Conservation (phyloP, 805 yeast genomes). For the Metschnikowia rubicola region DNA sequence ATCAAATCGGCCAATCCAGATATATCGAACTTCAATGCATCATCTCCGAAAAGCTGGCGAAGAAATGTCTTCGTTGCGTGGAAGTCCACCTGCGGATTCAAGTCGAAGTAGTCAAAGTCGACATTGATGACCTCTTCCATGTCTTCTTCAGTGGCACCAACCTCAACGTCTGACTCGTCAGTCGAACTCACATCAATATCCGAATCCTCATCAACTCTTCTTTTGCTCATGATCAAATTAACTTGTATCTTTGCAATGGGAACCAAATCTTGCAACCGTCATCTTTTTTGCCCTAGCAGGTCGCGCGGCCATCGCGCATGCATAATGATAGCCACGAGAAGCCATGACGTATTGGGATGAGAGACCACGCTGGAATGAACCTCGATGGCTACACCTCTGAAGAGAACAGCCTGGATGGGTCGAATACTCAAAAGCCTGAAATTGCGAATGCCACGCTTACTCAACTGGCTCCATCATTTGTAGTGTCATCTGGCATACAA, state of each 20-base stretch:
- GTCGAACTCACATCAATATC: slow-evolving; percentile 71
- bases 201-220: slow-evolving; percentile 55
- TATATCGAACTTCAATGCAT: slow-evolving; percentile 55
- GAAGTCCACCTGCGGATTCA: slow-evolving; percentile 83
- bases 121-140: slow-evolving; percentile 70
- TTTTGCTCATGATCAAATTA: slow-evolving; percentile 41
- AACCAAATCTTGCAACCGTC: slow-evolving; percentile 7
- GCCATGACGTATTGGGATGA: too few species aligned
- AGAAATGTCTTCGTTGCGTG: slow-evolving; percentile 85
- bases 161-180: slow-evolving; percentile 35
- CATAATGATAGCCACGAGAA: background rate
- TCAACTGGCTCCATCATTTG: slow-evolving; percentile 1
- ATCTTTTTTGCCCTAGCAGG: background rate
- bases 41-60: slow-evolving; percentile 79
- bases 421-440: background rate
- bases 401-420: background rate
- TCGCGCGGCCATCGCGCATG: slow-evolving; percentile 4
- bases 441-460: background rate
- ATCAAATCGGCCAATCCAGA: slow-evolving; percentile 71
- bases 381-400: slow-evolving; percentile 8
- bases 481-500: background rate
- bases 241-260: background rate
- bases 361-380: slow-evolving; percentile 3
- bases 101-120: slow-evolving; percentile 91
- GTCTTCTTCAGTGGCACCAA: slow-evolving; percentile 26